Evolutionary conservation across 176 grass and related monocot species (phyloP), one percentile per base, ranked within the genome.

Genomic region (Metroxylon sagu): DNA sequence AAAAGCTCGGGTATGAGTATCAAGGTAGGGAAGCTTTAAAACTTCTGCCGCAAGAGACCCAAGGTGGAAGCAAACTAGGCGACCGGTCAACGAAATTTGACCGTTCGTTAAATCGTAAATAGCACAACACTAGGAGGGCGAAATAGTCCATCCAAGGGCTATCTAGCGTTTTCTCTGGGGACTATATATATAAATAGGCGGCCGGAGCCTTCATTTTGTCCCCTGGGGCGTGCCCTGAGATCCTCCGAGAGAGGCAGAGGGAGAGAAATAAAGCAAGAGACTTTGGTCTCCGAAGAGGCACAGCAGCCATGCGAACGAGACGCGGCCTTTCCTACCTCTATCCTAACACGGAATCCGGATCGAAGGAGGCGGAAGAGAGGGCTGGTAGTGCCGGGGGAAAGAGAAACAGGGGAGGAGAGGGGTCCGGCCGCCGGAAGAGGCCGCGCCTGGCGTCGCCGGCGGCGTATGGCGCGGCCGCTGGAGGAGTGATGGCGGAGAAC

Each of bases 11-110:
- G 31, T 35, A 35, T 8, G 31, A 35, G 31, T 35, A 35, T 35
- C 31, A 35, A 35, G 5, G 6, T 10, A 7, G 31, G 31, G 31
- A 8, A 35, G 5, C 6, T 7, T 6, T 10, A 35, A 35, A 7
- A 0, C 6, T 6, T 8, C 2, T 17, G 4, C 14, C 25, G 29
- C 48, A 78, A 63, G 54, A 28, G 52, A 57, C 59, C 52, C 35
- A 48, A 52, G 23, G 7, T 61, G 2, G 71, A 74, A 49, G 60
- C 71, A 74, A 74, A 48, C 56, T 30, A 70, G 70, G 59, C 59
- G 59, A 70, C 54, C 49, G 59, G 71, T 76, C 66, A 76, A 81
- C 66, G 6, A 4, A 4, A 10, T 70, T 81, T 81, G 78, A 70
- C 71, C 53, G 31, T 43, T 43, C 25, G 48, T 35, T 26, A 2